These are phyloP conservation scores for Hylodesmum podocarpum DNA, from an alignment of 306 rosid species.

Conservation along the genomic window DNA sequence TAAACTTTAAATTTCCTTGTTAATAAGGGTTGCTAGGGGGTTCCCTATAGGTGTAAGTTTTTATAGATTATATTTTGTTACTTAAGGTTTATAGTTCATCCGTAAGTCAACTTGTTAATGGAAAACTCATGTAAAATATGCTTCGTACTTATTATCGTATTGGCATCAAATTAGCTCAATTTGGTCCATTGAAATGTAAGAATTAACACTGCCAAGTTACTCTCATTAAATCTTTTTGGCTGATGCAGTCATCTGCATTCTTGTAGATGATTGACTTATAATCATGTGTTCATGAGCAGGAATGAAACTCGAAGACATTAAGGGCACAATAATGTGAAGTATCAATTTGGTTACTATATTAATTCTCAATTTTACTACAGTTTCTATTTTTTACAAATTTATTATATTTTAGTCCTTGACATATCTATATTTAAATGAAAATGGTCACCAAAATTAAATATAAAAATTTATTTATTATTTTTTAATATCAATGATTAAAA, in stretches of 20 bases:
- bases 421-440: too few relatives aligned
- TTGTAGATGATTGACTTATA: background rate
- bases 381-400: too few relatives aligned
- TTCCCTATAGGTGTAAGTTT: constrained; percentile 25
- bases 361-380: too few relatives aligned
- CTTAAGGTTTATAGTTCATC: constrained; percentile 26
- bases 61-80: constrained; percentile 22
- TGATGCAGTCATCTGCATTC: background rate
- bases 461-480: too few relatives aligned
- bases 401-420: too few relatives aligned
- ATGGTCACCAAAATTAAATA: too few relatives aligned
- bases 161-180: constrained; percentile 1
- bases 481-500: too few relatives aligned
- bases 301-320: background rate
- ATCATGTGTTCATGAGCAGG: background rate
- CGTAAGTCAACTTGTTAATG: background rate
- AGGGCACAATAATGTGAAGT: too few relatives aligned
- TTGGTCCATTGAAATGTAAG: constrained; percentile 7
- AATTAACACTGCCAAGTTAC: background rate
- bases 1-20: constrained; percentile 4
- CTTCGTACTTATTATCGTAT: constrained; percentile 18
- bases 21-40: background rate
- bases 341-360: too few relatives aligned
- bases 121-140: constrained; percentile 22
- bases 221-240: background rate